phyloP scores from a whole-genome alignment of 1,284 basidiomycete genomes.

The Chondrostereum purpureum region DNA sequence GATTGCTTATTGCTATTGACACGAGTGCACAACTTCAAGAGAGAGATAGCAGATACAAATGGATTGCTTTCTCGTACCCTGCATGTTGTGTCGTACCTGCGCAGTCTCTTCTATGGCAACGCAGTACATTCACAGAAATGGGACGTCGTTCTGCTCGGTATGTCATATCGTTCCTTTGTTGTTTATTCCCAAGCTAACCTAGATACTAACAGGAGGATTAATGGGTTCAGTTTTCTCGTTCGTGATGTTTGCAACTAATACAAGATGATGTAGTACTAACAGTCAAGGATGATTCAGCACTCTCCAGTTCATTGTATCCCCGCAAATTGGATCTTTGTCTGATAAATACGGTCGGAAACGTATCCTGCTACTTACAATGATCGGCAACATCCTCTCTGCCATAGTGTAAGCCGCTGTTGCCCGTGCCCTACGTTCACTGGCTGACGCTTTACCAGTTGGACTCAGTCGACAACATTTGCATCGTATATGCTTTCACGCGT shows the following conservation, averaged over 20 bases:
- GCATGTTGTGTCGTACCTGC: constrained; percentile 51
- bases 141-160: constrained; percentile 79
- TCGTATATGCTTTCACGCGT: constrained; percentile 85
- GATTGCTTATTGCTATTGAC: neutral
- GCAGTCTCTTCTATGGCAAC: constrained; percentile 56
- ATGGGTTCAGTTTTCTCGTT: constrained; percentile 90
- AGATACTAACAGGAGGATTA: constrained; percentile 49
- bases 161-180: constrained; percentile 16
- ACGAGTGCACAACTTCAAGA: constrained; percentile 32
- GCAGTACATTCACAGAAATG: constrained; percentile 61
- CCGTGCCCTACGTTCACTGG: constrained; percentile 1
- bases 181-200: neutral
- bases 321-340: constrained; percentile 73
- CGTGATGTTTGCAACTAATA: constrained; percentile 23
- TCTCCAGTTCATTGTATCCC: constrained; percentile 83
- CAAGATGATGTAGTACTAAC: constrained; percentile 10
- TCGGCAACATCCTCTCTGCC: constrained; percentile 81
- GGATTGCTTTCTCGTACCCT: constrained; percentile 71
- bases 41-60: constrained; percentile 60
- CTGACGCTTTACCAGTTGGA: constrained; percentile 52
- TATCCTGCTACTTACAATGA: constrained; percentile 78
- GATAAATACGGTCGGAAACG: constrained; percentile 83
- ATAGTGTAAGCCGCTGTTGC: constrained; percentile 51
- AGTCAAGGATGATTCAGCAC: constrained; percentile 38
- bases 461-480: constrained; percentile 79